Conservation (phyloP, 2,329 filamentous ascomycete genomes). For the Neonectria coccinea region DNA sequence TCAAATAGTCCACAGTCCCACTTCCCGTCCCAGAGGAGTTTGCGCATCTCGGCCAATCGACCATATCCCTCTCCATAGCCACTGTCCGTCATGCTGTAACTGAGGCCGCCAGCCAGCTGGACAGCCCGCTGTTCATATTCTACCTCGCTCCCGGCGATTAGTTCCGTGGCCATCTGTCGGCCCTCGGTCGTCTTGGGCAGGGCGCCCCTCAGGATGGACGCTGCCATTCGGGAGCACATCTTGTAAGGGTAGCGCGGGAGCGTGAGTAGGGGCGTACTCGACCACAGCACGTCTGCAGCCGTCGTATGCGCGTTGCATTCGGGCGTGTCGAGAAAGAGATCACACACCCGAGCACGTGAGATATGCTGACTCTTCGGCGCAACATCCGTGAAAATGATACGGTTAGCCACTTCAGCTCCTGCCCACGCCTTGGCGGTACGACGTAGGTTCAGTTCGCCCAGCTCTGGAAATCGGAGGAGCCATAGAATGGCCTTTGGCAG, state of each 20-base stretch:
- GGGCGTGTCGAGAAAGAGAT: conserved; percentile 95
- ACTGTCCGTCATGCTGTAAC: conserved; percentile 62
- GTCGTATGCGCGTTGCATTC: conserved; percentile 99
- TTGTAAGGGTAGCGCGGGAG: conserved; percentile 94
- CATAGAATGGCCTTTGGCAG: conserved; percentile 92
- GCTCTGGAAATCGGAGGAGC: conserved; percentile 95
- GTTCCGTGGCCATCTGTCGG: conserved; percentile 73
- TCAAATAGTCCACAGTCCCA: conserved; percentile 92
- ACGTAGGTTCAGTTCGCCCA: conserved; percentile 87
- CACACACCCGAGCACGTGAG: conserved; percentile 88
- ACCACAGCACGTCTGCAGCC: conserved; percentile 96
- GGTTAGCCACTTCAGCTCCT: conserved; percentile 82
- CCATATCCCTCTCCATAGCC: conserved; percentile 70
- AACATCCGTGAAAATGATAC: conserved; percentile 95
- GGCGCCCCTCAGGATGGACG: conserved; percentile 91
- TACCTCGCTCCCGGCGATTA: conserved; percentile 82
- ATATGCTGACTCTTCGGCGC: conserved; percentile 96
- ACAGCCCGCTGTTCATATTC: conserved; percentile 87
- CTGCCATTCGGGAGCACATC: conserved; percentile 99
- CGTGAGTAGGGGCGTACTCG: conserved; percentile 91
- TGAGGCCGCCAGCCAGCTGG: conserved; percentile 71
- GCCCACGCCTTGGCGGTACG: conserved; percentile 87
- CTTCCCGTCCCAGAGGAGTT: conserved; percentile 83
- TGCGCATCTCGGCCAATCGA: conserved; percentile 81
- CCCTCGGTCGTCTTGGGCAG: conserved; percentile 80